Evolutionary conservation across 2,329 filamentous ascomycete species (phyloP).

Genomic region (Verticillium albo-atrum): DNA sequence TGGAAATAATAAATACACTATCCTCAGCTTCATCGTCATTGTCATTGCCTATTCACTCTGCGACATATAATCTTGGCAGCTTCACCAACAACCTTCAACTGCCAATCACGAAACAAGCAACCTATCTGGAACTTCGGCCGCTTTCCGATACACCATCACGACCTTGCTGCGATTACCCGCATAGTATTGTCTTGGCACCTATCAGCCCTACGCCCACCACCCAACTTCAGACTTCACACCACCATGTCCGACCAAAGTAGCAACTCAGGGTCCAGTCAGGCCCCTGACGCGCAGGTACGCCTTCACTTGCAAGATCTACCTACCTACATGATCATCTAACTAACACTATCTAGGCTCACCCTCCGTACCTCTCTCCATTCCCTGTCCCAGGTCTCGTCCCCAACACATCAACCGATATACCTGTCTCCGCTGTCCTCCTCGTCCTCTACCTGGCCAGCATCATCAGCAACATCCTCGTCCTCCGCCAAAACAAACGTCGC

Average conservation of each 20-base stretch:
- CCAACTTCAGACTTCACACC: not conserved
- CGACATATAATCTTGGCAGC: no score
- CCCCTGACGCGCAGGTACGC: not conserved
- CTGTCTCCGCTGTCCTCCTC: constrained; percentile 61
- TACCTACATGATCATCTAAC: not conserved
- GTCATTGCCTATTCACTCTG: no score
- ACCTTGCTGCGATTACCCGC: not conserved
- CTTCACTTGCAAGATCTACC: not conserved
- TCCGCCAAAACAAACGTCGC: constrained; percentile 42
- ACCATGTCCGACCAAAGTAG: not conserved
- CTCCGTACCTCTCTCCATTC: constrained; percentile 31
- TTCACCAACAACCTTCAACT: not conserved
- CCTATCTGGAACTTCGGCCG: not conserved
- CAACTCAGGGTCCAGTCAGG: not conserved
- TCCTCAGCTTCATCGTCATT: not conserved
- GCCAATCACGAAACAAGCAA: not conserved
- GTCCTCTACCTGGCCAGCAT: constrained; percentile 51
- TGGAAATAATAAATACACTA: not conserved
- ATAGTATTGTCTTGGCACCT: not conserved
- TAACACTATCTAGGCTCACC: constrained; percentile 4
- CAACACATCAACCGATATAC: constrained; percentile 53
- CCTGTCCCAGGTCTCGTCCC: constrained; percentile 57
- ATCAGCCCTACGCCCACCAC: not conserved
- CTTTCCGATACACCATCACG: not conserved
- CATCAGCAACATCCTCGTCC: constrained; percentile 52